Evolutionary conservation across 257 asterid species (phyloP), one percentile per base, ranked within the genome.

Genomic region (Penstemon barbatus): DNA sequence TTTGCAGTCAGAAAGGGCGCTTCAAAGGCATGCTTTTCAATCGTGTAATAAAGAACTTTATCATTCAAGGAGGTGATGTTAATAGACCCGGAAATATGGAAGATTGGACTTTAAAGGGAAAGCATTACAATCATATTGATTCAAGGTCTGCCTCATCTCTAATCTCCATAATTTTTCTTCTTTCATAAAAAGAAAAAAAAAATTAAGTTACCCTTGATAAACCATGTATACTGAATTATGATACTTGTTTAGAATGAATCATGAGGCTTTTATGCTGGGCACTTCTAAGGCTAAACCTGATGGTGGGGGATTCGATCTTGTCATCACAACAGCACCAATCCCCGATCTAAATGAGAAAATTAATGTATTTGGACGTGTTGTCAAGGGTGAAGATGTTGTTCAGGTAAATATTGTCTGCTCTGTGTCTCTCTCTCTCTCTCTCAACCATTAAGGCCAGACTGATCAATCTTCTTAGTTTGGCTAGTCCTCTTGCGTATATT

Each of bases 231-330:
- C 58, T 69, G 48, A 58, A 55, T 4, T 45, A 33, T 65, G 37
- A 40, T 60, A 59, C 62, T 57, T 68, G 66, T 70, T 57, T 71
- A 85, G 90, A 80, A 56, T 85, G 84, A 93, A 93, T 87, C 98
- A 93, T 76, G 98, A 93, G 78, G 98, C 98, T 9, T 93, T 93
- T 84, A 90, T 93, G 97, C 86, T 93, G 77, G 98, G 98, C 58
- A 90, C 96, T 66, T 87, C 95, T 66, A 90, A 88, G 87, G 78
- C 80, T 42, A 92, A 77, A 75, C 83, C 75, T 53, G 88, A 79
- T 53, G 84, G 73, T 46, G 89, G 79, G 56, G 89, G 86, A 48
- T 92, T 90, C 69, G 94, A 93, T 81, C 80, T 90, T 59, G 82
- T 90, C 65, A 90, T 93, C 70, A 93, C 97, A 13, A 93, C 96